A percentile compares a stretch with the other conserved stretches of the same genome.
Conservation (phyloP, 495 filamentous ascomycete species). For the Lophiotrema nucula region DNA sequence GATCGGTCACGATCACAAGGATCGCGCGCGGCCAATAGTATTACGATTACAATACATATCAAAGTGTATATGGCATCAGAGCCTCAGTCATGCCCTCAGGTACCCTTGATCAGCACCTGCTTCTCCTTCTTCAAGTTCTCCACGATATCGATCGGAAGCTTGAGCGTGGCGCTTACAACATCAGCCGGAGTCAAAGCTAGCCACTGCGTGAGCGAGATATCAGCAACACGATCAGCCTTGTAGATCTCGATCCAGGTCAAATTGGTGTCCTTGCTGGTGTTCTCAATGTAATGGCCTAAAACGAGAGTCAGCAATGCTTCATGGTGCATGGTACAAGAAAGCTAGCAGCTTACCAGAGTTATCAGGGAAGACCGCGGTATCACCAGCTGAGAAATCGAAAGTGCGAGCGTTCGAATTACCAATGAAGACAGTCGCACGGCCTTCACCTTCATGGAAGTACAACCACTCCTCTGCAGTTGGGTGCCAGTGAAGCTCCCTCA, state of each 20-base stretch:
- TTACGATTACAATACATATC: too few relatives aligned
- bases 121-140: slow-evolving; percentile 63
- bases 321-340: not conserved
- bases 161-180: slow-evolving; percentile 57
- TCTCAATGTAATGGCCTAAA: slow-evolving; percentile 62
- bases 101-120: slow-evolving; percentile 51
- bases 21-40: too few relatives aligned
- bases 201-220: slow-evolving; percentile 64
- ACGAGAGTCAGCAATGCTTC: not conserved
- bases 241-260: slow-evolving; percentile 67
- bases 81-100: too few relatives aligned
- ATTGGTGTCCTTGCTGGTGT: slow-evolving; percentile 58
- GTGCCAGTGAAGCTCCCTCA: slow-evolving; percentile 68
- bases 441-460: slow-evolving; percentile 61
- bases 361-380: slow-evolving; percentile 65
- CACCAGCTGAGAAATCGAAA: slow-evolving; percentile 63
- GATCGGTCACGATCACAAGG: too few relatives aligned
- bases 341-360: slow-evolving; percentile 49
- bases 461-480: slow-evolving; percentile 69
- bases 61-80: too few relatives aligned
- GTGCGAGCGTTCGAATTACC: slow-evolving; percentile 58
- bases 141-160: slow-evolving; percentile 56
- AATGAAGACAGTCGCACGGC: slow-evolving; percentile 61
- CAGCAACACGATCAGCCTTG: slow-evolving; percentile 61
- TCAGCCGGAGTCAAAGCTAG: slow-evolving; percentile 61